A percentile compares a stretch with the other conserved stretches of the same genome.
Conservation (phyloP, 768 basidiomycete species). For the Hemileccinum impolitum region DNA sequence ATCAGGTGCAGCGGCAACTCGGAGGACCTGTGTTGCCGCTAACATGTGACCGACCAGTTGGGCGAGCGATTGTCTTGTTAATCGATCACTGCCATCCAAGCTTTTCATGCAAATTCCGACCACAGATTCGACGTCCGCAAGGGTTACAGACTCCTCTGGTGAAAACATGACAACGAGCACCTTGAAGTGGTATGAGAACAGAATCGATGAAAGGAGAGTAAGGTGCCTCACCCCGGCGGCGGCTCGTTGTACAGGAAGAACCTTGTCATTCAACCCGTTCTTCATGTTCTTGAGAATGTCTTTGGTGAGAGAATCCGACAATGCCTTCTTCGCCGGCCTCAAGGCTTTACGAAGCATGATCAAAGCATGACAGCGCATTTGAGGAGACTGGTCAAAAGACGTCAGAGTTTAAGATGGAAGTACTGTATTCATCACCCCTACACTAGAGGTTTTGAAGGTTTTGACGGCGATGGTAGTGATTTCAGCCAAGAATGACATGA, state of each 20-base stretch:
- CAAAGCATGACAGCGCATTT: slow-evolving; percentile 81
- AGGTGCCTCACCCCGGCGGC: slow-evolving; percentile 60
- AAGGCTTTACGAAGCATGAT: slow-evolving; percentile 75
- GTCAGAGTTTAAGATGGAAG: slow-evolving; percentile 5
- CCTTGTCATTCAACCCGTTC: slow-evolving; percentile 74
- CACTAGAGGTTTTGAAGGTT: slow-evolving; percentile 68
- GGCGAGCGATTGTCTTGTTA: slow-evolving; percentile 76
- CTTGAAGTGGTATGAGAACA: slow-evolving; percentile 31
- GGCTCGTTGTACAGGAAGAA: slow-evolving; percentile 79
- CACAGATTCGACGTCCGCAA: slow-evolving; percentile 76
- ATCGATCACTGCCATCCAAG: slow-evolving; percentile 79
- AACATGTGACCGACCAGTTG: slow-evolving; percentile 82
- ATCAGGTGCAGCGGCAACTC: slow-evolving; percentile 44
- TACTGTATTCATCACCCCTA: slow-evolving; percentile 34
- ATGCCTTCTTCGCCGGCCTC: slow-evolving; percentile 74
- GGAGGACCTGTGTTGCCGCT: slow-evolving; percentile 74
- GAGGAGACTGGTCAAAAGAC: slow-evolving; percentile 52
- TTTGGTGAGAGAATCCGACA: slow-evolving; percentile 72
- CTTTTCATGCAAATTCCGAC: slow-evolving; percentile 64
- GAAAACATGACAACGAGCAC: slow-evolving; percentile 59
- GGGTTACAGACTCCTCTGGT: slow-evolving; percentile 49
- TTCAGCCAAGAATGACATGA: slow-evolving; percentile 95
- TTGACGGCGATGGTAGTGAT: slow-evolving; percentile 65
- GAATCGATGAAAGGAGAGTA: slow-evolving; percentile 1
- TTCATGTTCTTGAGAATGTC: slow-evolving; percentile 86